phyloP scores from a whole-genome alignment of 2,329 filamentous ascomycete genomes.

The Chaetothyriales sp. region DNA sequence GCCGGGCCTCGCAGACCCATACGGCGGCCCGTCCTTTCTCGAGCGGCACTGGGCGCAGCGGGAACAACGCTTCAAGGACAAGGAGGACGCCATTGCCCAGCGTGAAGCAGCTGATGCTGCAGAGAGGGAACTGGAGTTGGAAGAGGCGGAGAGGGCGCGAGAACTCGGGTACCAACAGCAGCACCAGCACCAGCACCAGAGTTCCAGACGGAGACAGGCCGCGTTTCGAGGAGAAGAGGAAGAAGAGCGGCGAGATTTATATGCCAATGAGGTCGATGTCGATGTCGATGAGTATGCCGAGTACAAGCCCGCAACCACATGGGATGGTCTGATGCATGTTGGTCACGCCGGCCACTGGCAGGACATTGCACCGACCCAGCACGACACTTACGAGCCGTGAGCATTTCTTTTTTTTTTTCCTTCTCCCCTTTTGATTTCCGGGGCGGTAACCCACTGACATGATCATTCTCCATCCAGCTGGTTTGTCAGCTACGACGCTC shows the following conservation, averaged over 20 bases:
- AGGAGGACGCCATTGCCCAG: constrained; percentile 3
- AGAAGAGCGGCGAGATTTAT: not conserved
- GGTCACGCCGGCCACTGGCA: constrained; percentile 34
- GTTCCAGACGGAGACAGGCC: not conserved
- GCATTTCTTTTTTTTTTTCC: constrained; percentile 9
- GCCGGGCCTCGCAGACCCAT: constrained; percentile 34
- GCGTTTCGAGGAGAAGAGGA: not conserved
- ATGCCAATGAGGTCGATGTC: not conserved
- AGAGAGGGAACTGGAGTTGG: not conserved
- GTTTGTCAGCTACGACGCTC: constrained; percentile 15
- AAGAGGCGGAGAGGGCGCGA: constrained; percentile 5
- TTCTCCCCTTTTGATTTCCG: not conserved
- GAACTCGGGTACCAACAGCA: constrained; percentile 4
- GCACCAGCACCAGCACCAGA: constrained; percentile 1
- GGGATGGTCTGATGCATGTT: constrained; percentile 39
- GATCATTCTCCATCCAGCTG: constrained; percentile 16
- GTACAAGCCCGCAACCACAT: constrained; percentile 35
- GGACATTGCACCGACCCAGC: constrained; percentile 22
- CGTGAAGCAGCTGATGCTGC: constrained; percentile 1
- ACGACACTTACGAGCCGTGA: constrained; percentile 30
- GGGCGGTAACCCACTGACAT: constrained; percentile 4
- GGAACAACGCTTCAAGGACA: constrained; percentile 6
- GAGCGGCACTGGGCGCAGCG: constrained; percentile 15
- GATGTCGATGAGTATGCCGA: not conserved
- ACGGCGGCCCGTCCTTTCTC: constrained; percentile 26